Percentiles rank a stretch among this genome's conserved stretches.
phyloP scores from a whole-genome alignment of 2,329 filamentous ascomycete genomes.

The Elsinoe australis region DNA sequence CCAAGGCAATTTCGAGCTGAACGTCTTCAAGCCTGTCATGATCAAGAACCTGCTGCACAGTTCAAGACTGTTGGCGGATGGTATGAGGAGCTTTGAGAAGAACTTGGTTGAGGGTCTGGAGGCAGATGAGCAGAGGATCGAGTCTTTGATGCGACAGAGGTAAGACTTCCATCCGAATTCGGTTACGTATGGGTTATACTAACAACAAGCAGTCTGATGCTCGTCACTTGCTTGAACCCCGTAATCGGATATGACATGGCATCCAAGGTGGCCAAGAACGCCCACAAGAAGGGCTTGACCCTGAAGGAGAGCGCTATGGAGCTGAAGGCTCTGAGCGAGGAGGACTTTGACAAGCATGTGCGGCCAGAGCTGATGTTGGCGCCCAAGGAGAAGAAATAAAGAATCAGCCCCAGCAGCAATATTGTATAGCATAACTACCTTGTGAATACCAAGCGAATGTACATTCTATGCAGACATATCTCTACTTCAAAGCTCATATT shows the following conservation, averaged over 20 bases:
- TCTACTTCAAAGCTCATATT: too few relatives aligned
- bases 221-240: conserved; percentile 94
- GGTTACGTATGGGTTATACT: background rate
- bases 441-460: background rate
- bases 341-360: conserved; percentile 85
- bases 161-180: conserved; percentile 42
- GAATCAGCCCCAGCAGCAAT: background rate
- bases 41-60: conserved; percentile 95
- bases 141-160: conserved; percentile 87
- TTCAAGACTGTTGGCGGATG: conserved; percentile 76
- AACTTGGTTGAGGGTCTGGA: conserved; percentile 81
- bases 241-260: conserved; percentile 98
- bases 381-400: conserved; percentile 60
- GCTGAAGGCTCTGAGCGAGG: conserved; percentile 76
- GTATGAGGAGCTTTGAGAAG: conserved; percentile 91
- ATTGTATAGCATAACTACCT: conserved; percentile 7
- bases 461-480: too few relatives aligned
- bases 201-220: conserved; percentile 64
- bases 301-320: conserved; percentile 92
- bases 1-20: conserved; percentile 97
- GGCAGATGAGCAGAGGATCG: conserved; percentile 90
- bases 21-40: conserved; percentile 96
- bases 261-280: conserved; percentile 94
- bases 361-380: conserved; percentile 92
- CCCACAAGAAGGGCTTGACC: conserved; percentile 94